Base-by-base conservation (phyloP, 805 yeast species). In the Ogataea angusta region DNA sequence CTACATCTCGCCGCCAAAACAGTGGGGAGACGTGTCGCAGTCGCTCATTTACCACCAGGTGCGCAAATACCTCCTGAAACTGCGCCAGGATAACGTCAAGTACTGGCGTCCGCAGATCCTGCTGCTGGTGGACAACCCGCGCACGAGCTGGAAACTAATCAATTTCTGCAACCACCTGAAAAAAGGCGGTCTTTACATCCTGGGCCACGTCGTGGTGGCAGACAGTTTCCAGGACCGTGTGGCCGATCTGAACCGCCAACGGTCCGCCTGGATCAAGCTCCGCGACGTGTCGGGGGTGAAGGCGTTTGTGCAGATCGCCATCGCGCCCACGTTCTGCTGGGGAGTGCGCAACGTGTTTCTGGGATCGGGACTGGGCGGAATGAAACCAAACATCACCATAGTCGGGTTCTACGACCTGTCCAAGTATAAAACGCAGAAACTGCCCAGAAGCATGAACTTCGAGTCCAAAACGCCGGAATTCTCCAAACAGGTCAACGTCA, bases 21-120 rank as follows among this genome's bases (percentile, higher is more conserved):
- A 90, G 24, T 93, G 96, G 90, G 99, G 99, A 25, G 99, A 93
- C 63, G 97, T 93, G 17, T 90, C 98, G 3, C 99, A 93, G 63
- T 79, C 90, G 30, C 72, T 93, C 46, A 91, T 93, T 36, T 93
- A 93, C 61, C 99, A 93, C 59, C 99, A 93, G 63, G 98, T 93
- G 9, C 70, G 99, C 51, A 93, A 93, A 59, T 93, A 93, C 57
- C 67, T 88, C 31, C 66, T 93, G 45, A 70, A 95, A 39, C 69
- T 91, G 30, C 76, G 88, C 44, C 88, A 88, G 53, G 96, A 93
- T 56, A 95, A 91, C 59, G 96, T 93, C 38, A 93, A 93, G 64
- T 93, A 90, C 60, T 93, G 99, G 99, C 73, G 99, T 52, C 99
- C 99, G 0, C 99, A 93, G 61, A 82, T 93, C 28, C 67, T 93